Conservation (phyloP, 305 asterid species). For the Fraxinus xanthoxyloides region DNA sequence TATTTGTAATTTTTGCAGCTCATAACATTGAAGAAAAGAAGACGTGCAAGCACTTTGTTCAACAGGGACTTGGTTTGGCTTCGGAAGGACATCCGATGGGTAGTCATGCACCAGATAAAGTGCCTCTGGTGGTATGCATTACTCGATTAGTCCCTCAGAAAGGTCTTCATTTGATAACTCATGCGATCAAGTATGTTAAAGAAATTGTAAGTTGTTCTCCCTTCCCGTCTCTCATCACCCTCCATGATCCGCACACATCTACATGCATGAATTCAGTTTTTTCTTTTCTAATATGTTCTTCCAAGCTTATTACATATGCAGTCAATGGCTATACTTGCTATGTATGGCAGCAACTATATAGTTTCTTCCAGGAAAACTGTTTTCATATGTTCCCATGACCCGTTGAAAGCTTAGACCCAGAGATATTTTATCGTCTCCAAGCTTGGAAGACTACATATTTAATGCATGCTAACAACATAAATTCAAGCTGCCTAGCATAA, state of each 20-base stretch:
- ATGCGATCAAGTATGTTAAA: constrained; percentile 60
- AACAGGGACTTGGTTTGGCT: constrained; percentile 77
- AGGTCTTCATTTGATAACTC: constrained; percentile 81
- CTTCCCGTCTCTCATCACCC: background rate
- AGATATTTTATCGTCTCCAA: background rate
- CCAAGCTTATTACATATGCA: background rate
- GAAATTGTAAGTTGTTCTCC: constrained; percentile 54
- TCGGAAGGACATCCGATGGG: constrained; percentile 26
- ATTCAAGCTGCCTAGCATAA: background rate
- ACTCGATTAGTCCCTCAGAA: constrained; percentile 88
- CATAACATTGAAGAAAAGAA: constrained; percentile 55
- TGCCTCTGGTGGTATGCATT: constrained; percentile 76
- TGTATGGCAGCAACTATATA: background rate
- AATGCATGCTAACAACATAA: background rate
- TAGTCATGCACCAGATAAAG: constrained; percentile 26
- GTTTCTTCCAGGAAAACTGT: constrained; percentile 1
- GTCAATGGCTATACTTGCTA: constrained; percentile 10
- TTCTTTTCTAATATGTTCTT: background rate
- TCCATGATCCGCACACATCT: background rate
- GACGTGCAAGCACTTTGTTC: constrained; percentile 78
- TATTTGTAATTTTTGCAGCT: constrained; percentile 39
- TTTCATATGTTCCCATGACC: background rate
- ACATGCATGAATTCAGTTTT: background rate
- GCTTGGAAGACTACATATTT: background rate
- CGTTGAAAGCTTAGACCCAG: background rate